Base-by-base conservation (phyloP, 495 filamentous ascomycete species). In the Tuber brumale region DNA sequence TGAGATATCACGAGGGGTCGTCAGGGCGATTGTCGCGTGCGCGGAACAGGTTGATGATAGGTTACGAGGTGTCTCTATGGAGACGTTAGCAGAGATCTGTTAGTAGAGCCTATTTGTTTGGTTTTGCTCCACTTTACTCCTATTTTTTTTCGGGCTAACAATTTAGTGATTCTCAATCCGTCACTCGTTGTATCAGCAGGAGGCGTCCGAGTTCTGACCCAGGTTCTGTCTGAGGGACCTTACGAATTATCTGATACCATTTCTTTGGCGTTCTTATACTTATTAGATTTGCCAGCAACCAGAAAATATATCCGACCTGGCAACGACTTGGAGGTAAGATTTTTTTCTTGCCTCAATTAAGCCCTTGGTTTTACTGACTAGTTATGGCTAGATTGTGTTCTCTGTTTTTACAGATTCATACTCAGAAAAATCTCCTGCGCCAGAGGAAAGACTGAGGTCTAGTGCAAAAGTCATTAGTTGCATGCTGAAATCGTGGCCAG, bases 401-500 rank as follows among this genome's bases (percentile, higher is more conserved):
- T 92, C 94, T 3, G 90, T 93, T 18, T 98, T 98, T 79, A 97
- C 94, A 3, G 94, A 97, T 82, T 90, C 92, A 27, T 84, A 92
- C 73, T 88, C 88, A 21, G 89, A 89, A 70, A 90, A 90, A 75
- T 75, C 74, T 21, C 77, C 77, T 41, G 84, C 86, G 4, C 86
- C 88, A 81, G 93, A 93, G 81, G 90, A 91, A 21, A 89, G 91
- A 27, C 84, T 98, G 61, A 95, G 93, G 78, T 91, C 92, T 57
- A 95, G 93, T 77, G 91, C 93, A 69, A 94, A 91, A 80, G 92
- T 95, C 3, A 92, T 99, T 72, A 89, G 93, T 44, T 89, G 90
- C n/a, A 91, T 97, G 79, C 85, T 98, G 71, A 94, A 92, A 82
- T 94, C 93, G n/a, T 99, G 95, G 95, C 91, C 95, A 19, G 89